Conservation (phyloP, 2,329 filamentous ascomycete genomes). For the Purpureocillium takamizusanense region DNA sequence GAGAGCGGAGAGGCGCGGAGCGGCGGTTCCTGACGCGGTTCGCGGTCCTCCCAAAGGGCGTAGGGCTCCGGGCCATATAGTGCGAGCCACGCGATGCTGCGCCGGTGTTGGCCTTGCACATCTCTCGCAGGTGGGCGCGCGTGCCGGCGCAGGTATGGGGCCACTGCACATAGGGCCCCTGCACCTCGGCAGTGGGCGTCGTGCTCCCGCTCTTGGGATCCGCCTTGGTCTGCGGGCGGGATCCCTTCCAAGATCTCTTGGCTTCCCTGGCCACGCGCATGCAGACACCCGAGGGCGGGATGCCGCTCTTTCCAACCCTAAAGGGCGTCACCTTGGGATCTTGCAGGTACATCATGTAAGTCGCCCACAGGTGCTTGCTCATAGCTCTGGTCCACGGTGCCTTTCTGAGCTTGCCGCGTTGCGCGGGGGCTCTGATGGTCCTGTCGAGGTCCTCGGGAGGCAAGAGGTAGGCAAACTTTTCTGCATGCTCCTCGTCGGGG, state of each 20-base stretch:
- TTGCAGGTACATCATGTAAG: slow-evolving; percentile 55
- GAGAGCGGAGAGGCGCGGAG: slow-evolving; percentile 33
- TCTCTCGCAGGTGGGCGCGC: slow-evolving; percentile 50
- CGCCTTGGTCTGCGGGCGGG: slow-evolving; percentile 28
- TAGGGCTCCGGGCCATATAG: slow-evolving; percentile 43
- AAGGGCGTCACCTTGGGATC: slow-evolving; percentile 61
- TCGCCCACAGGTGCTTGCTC: slow-evolving; percentile 57
- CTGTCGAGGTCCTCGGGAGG: slow-evolving; percentile 19
- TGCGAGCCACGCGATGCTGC: slow-evolving; percentile 32
- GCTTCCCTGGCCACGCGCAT: slow-evolving; percentile 56
- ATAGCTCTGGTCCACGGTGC: slow-evolving; percentile 57
- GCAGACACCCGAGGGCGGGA: slow-evolving; percentile 57
- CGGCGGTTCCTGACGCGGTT: slow-evolving; percentile 40
- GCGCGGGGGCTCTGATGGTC: slow-evolving; percentile 17
- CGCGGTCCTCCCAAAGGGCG: slow-evolving; percentile 44
- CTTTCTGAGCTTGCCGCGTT: slow-evolving; percentile 30
- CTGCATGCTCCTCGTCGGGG: slow-evolving; percentile 29
- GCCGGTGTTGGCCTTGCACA: slow-evolving; percentile 48
- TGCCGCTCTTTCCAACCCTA: slow-evolving; percentile 51
- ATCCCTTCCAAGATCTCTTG: slow-evolving; percentile 58
- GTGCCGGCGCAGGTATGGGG: slow-evolving; percentile 56
- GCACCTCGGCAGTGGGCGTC: slow-evolving; percentile 42
- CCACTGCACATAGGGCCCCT: slow-evolving; percentile 48
- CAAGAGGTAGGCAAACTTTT: slow-evolving; percentile 14
- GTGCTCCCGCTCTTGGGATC: slow-evolving; percentile 40